These are phyloP conservation scores for Rubus idaeus DNA, from an alignment of 306 rosid species.

Conservation along the genomic window DNA sequence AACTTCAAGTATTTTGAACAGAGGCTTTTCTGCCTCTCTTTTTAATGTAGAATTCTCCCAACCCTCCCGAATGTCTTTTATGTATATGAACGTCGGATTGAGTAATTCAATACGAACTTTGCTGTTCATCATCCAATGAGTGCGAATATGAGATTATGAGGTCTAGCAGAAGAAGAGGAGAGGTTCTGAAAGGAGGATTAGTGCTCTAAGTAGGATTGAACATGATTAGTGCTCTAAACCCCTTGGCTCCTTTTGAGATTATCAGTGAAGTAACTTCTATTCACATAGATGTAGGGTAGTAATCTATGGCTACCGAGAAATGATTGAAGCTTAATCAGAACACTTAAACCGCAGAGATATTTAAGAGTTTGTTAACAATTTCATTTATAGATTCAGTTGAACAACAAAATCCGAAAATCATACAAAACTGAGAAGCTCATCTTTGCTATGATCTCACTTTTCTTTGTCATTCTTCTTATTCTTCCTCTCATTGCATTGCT, in stretches of 20 bases:
- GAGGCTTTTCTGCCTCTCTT: background rate
- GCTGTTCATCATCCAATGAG: too few relatives aligned
- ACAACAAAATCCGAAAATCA: background rate
- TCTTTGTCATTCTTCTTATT: constrained; percentile 36
- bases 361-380: background rate
- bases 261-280: background rate
- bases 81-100: background rate
- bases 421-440: background rate
- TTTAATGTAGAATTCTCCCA: background rate
- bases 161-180: too few relatives aligned
- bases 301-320: background rate
- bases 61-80: background rate
- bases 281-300: background rate
- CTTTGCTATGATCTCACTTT: constrained; percentile 28
- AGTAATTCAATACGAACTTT: too few relatives aligned
- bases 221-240: background rate
- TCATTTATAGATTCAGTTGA: background rate
- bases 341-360: background rate
- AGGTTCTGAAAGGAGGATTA: too few relatives aligned
- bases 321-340: background rate
- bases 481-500: constrained; percentile 64
- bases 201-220: too few relatives aligned
- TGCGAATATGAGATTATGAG: too few relatives aligned
- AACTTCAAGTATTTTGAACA: background rate
- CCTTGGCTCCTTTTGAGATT: background rate